Conservation (phyloP, 176 grass and related monocot genomes). For the Triticum dicoccoides region DNA sequence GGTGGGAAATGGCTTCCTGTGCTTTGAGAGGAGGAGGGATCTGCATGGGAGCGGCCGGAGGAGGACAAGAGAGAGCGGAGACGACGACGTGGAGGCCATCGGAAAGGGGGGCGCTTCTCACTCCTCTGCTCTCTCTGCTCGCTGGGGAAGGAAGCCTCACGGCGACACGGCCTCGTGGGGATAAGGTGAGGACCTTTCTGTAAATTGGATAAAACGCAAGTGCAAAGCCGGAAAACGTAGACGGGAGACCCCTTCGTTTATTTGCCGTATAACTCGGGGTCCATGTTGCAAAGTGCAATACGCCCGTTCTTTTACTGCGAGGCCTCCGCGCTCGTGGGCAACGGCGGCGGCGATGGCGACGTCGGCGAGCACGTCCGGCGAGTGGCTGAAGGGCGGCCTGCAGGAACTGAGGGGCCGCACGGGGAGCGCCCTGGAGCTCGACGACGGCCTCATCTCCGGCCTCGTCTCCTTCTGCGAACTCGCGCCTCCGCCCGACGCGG, state of each 20-base stretch:
- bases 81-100: slow-evolving; percentile 23
- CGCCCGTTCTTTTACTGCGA: not conserved
- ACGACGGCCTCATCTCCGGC: slow-evolving; percentile 80
- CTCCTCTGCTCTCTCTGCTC: not conserved
- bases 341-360: slow-evolving; percentile 27
- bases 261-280: not conserved
- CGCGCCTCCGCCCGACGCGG: slow-evolving; percentile 77
- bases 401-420: slow-evolving; percentile 49
- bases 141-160: not conserved
- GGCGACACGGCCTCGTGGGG: not conserved
- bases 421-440: slow-evolving; percentile 49
- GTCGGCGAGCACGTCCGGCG: slow-evolving; percentile 59
- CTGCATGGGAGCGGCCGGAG: slow-evolving; percentile 27
- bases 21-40: slow-evolving; percentile 12
- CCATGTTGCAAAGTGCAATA: not conserved
- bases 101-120: not conserved
- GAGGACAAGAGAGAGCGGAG: slow-evolving; percentile 21
- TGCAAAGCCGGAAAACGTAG: not conserved
- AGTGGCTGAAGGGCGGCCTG: slow-evolving; percentile 72
- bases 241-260: not conserved
- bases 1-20: slow-evolving; percentile 13
- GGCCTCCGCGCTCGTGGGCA: not conserved
- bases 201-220: not conserved
- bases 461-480: slow-evolving; percentile 99
- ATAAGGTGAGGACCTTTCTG: slow-evolving; percentile 18